A percentile compares a stretch with the other conserved stretches of the same genome.
Conservation (phyloP, 2,329 filamentous ascomycete species). For the Alternaria gaisen region DNA sequence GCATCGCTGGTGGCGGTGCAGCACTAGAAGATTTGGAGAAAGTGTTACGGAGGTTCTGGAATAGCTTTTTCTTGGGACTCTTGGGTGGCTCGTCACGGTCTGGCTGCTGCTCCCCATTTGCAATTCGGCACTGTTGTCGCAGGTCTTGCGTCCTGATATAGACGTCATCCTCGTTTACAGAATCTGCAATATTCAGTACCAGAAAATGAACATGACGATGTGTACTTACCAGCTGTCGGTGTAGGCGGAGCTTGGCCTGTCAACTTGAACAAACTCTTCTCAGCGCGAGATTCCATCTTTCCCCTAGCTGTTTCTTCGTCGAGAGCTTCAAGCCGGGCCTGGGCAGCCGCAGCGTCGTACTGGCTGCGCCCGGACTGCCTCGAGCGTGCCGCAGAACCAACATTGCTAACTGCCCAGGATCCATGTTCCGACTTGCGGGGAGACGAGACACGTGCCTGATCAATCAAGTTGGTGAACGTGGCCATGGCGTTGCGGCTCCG, state of each 20-base stretch:
- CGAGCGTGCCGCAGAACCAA: conserved; percentile 32
- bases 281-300: conserved; percentile 52
- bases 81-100: conserved; percentile 31
- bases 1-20: conserved; percentile 25
- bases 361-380: conserved; percentile 34
- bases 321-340: conserved; percentile 29
- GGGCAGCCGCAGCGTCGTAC: conserved; percentile 20
- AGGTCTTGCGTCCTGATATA: conserved; percentile 34
- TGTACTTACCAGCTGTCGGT: conserved; percentile 28
- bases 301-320: conserved; percentile 50
- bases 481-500: conserved; percentile 30
- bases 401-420: conserved; percentile 25
- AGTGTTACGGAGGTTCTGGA: conserved; percentile 44
- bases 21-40: conserved; percentile 30
- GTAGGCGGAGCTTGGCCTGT: conserved; percentile 41
- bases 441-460: conserved; percentile 28
- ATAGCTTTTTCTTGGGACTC: conserved; percentile 54
- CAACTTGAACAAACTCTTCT: conserved; percentile 48
- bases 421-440: conserved; percentile 31
- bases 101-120: conserved; percentile 18
- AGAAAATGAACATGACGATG: neutral
- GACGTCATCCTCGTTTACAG: conserved; percentile 19
- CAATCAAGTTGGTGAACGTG: conserved; percentile 38
- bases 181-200: conserved; percentile 5
- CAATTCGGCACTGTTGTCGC: conserved; percentile 28